Evolutionary conservation across 2,329 filamentous ascomycete genomes (phyloP), one percentile per base, ranked within the genome.

Genomic region (Podosphaera leucotricha): DNA sequence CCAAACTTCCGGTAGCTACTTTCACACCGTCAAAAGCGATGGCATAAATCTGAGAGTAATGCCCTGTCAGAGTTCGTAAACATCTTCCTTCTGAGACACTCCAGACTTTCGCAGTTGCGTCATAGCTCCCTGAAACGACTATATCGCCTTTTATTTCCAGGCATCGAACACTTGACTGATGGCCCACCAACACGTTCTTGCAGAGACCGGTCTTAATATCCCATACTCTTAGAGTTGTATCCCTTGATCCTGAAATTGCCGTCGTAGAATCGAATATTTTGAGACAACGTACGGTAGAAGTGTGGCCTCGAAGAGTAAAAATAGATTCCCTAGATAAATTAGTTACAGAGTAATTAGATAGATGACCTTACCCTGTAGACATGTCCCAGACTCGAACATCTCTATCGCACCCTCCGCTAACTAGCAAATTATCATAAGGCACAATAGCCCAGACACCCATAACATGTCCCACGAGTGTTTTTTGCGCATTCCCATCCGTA

Each of bases 401-500:
- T 48, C 90, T 75, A 63, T 98, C 90, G 59, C 90, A 98, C 5
- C 90, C 90, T 54, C 90, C 90, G 26, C 85, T 94, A 47, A 98
- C 90, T 48, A 98, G 69, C 44, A 83, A 80, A 59, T 98, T 87
- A 47, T 83, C 87, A 82, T 86, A 94, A 6, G 90, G 90, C 20
- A 98, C 85, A 87, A 98, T 95, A 41, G 90, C 90, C 90, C 90
- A 98, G 18, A 98, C 90, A 36, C 90, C 90, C 90, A 98, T 98
- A 38, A 95, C 82, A 63, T 98, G 90, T 10, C 90, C 90, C 57
- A 90, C 80, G 22, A 98, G 65, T 2, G 84, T 93, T 59, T 85
- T 83, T 54, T 92, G 77, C 50, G 84, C 76, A 53, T 85, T 77
- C 28, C 90, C 90, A 52, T 90, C 75, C 0, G 84, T 86, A 59